Evolutionary conservation across 345 rosid species (phyloP).

Genomic region (Brassica napus): DNA sequence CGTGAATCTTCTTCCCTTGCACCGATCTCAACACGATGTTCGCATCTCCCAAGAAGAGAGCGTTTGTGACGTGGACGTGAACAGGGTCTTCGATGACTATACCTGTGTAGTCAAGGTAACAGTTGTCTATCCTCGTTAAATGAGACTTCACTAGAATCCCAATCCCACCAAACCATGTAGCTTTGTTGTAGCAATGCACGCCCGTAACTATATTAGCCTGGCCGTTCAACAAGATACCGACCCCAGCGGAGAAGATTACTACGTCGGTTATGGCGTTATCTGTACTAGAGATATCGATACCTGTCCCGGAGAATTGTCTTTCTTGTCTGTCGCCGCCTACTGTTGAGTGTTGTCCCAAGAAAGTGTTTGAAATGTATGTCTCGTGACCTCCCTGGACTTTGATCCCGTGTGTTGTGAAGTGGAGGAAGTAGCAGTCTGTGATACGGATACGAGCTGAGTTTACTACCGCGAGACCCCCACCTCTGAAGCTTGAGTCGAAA

Average conservation of each 20-base stretch:
- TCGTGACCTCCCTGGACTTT: slow-evolving; percentile 66
- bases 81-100: slow-evolving; percentile 63
- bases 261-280: slow-evolving; percentile 66
- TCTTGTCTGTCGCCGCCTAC: slow-evolving; percentile 59
- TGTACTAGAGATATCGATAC: slow-evolving; percentile 54
- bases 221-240: slow-evolving; percentile 56
- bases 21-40: slow-evolving; percentile 52
- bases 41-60: slow-evolving; percentile 64
- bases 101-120: slow-evolving; percentile 63
- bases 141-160: slow-evolving; percentile 55
- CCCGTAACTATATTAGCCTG: slow-evolving; percentile 69
- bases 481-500: slow-evolving; percentile 64
- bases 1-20: slow-evolving; percentile 46
- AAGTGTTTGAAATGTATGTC: slow-evolving; percentile 57
- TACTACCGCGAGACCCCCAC: slow-evolving; percentile 56
- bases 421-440: slow-evolving; percentile 59
- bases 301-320: slow-evolving; percentile 59
- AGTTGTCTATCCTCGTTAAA: slow-evolving; percentile 59
- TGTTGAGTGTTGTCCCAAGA: slow-evolving; percentile 63
- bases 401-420: slow-evolving; percentile 66
- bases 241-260: slow-evolving; percentile 66
- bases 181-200: slow-evolving; percentile 76
- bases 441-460: slow-evolving; percentile 63
- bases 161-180: slow-evolving; percentile 61
- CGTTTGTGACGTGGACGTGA: slow-evolving; percentile 66